Conservation (phyloP, 176 grass and related monocot genomes). For the Paspalum notatum region DNA sequence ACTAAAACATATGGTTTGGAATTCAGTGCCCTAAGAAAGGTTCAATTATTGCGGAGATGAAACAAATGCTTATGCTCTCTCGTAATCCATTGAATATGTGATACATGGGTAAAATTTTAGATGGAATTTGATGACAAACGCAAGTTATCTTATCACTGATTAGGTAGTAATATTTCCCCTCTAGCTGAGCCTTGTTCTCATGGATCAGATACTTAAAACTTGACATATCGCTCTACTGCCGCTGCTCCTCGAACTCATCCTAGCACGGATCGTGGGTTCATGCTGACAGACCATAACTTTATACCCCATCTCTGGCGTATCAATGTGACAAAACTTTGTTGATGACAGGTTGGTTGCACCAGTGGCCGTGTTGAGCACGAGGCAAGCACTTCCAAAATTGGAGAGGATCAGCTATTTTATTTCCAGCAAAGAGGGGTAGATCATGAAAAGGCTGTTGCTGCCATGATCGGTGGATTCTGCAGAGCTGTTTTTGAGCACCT, state of each 20-base stretch:
- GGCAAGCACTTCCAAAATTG: slow-evolving; percentile 98
- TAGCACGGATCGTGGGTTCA: not conserved
- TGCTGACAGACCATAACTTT: not conserved
- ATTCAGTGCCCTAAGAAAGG: not conserved
- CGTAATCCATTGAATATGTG: not conserved
- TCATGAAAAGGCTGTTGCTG: slow-evolving; percentile 92
- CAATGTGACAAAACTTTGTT: slow-evolving; percentile 9
- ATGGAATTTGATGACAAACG: not conserved
- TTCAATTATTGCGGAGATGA: not conserved
- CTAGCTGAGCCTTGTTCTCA: not conserved
- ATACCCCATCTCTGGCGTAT: not conserved
- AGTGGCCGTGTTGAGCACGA: slow-evolving; percentile 85
- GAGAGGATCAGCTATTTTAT: slow-evolving; percentile 97
- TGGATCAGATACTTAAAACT: not conserved
- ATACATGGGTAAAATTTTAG: not conserved
- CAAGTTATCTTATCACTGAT: not conserved
- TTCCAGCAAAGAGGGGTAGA: slow-evolving; percentile 98
- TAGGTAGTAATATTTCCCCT: not conserved
- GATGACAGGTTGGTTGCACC: slow-evolving; percentile 75
- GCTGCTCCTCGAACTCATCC: not conserved
- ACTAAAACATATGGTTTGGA: not conserved
- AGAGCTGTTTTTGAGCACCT: slow-evolving; percentile 87
- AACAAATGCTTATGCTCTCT: not conserved
- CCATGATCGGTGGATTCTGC: slow-evolving; percentile 97
- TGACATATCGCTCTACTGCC: not conserved